A percentile compares a stretch with the other conserved stretches of the same genome.
Conservation (phyloP, 192 early-diverging fungal genomes). For the Podila epicladia region DNA sequence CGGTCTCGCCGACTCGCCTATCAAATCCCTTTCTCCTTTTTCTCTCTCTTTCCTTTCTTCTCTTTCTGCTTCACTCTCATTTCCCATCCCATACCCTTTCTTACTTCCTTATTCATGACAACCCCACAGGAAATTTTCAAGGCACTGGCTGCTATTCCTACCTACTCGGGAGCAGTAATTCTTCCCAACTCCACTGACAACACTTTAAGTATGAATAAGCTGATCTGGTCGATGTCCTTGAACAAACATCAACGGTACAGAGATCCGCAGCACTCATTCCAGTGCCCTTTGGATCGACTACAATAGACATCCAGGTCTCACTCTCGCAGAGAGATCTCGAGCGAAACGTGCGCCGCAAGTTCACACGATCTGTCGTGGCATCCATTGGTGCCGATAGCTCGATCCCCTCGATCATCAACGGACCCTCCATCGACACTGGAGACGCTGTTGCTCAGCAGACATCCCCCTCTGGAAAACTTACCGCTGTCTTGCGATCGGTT, state of each 20-base stretch:
- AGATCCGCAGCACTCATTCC: not conserved
- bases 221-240: not conserved
- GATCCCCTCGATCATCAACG: constrained; percentile 36
- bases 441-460: constrained; percentile 33
- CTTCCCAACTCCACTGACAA: constrained; percentile 30
- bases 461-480: constrained; percentile 50
- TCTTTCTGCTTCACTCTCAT: not conserved
- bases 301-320: constrained; percentile 39
- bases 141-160: constrained; percentile 41
- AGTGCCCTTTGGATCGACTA: not conserved
- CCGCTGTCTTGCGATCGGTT: constrained; percentile 52
- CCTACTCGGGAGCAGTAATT: constrained; percentile 39
- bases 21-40: not conserved
- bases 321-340: constrained; percentile 63
- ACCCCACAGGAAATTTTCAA: constrained; percentile 47
- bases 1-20: not conserved
- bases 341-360: constrained; percentile 59
- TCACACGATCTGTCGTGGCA: constrained; percentile 47
- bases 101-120: constrained; percentile 11
- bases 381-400: constrained; percentile 33
- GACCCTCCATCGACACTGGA: constrained; percentile 41
- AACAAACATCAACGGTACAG: not conserved
- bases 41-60: not conserved
- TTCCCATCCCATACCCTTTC: not conserved
- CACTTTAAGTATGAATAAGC: constrained; percentile 20